These are phyloP conservation scores for Obba rivulosa DNA, from an alignment of 768 basidiomycete genomes.

Conservation along the genomic window DNA sequence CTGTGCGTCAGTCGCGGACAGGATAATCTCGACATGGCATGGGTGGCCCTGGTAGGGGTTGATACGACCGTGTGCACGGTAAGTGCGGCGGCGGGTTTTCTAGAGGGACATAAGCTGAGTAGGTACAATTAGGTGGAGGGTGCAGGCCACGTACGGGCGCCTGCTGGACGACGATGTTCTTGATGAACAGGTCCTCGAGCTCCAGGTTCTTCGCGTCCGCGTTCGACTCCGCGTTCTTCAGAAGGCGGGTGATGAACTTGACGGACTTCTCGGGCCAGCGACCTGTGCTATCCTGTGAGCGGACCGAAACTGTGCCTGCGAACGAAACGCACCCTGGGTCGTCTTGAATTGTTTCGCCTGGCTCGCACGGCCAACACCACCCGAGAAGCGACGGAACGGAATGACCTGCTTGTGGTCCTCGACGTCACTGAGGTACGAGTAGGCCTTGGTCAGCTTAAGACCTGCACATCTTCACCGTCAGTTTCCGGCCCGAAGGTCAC, in stretches of 20 bases:
- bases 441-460: conserved; percentile 90
- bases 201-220: conserved; percentile 97
- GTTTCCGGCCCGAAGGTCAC: not conserved
- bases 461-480: conserved; percentile 41
- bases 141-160: conserved; percentile 69
- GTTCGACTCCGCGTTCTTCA: conserved; percentile 99
- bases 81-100: conserved; percentile 99
- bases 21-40: conserved; percentile 93
- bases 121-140: conserved; percentile 1
- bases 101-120: conserved; percentile 21
- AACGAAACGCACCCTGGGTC: conserved; percentile 76
- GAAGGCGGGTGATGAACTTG: conserved; percentile 86
- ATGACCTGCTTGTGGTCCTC: conserved; percentile 95
- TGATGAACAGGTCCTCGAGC: conserved; percentile 88
- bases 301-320: not conserved
- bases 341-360: conserved; percentile 97
- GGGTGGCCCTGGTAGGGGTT: conserved; percentile 99
- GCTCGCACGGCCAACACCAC: conserved; percentile 90
- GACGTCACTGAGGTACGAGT: conserved; percentile 89
- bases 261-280: conserved; percentile 99
- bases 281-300: conserved; percentile 45
- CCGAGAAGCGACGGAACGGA: conserved; percentile 93
- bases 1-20: conserved; percentile 70
- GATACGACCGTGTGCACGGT: conserved; percentile 96
- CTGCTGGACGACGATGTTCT: conserved; percentile 97